Evolutionary conservation across 192 early-diverging fungal genomes (phyloP).

Genomic region (Umbelopsis ramanniana): DNA sequence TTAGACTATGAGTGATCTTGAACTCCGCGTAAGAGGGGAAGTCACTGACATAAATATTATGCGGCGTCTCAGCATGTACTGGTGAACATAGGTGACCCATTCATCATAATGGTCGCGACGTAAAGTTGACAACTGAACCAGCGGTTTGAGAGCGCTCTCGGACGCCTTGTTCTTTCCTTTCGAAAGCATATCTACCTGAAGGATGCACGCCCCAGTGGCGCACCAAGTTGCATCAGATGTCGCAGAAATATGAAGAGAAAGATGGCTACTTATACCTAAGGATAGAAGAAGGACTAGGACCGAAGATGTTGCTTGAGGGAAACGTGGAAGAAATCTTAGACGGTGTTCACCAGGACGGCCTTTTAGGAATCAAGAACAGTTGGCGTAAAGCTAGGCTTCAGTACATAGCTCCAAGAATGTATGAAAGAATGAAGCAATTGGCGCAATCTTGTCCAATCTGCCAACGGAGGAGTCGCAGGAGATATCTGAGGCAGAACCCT

Average conservation of each 20-base stretch:
- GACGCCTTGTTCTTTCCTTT: background rate
- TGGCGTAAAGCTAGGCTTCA: background rate
- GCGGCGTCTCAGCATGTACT: background rate
- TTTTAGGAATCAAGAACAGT: constrained; percentile 19
- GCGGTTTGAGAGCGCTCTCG: background rate
- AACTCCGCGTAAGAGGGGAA: too few species aligned
- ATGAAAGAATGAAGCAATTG: background rate
- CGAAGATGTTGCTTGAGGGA: too few species aligned
- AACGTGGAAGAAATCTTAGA: too few species aligned
- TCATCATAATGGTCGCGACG: background rate
- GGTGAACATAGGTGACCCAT: background rate
- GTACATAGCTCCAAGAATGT: background rate
- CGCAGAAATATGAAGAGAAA: too few species aligned
- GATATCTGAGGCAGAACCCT: background rate
- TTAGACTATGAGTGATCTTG: too few species aligned
- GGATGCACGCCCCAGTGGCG: too few species aligned
- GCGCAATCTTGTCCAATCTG: constrained; percentile 21
- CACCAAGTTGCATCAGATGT: too few species aligned
- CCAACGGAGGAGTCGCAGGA: constrained; percentile 7
- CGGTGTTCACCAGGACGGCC: constrained; percentile 21
- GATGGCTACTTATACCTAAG: too few species aligned
- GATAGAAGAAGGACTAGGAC: too few species aligned
- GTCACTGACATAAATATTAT: too few species aligned
- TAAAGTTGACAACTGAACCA: background rate
- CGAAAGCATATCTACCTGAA: background rate